Base-by-base conservation (phyloP, 2,329 filamentous ascomycete genomes). In the Thielaviopsis musarum region DNA sequence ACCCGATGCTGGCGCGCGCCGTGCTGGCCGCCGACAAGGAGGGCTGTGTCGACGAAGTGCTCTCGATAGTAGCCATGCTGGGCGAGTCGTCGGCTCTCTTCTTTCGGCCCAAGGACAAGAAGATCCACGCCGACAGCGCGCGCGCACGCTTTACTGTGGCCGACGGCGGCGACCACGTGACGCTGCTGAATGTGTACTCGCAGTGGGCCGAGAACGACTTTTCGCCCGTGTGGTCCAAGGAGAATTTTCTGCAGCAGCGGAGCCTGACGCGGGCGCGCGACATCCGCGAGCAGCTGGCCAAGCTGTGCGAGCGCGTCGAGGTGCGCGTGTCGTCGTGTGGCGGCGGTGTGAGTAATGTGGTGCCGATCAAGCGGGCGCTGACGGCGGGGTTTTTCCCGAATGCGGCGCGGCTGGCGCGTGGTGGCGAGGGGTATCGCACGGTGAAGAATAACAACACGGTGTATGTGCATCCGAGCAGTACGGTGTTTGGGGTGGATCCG, bases 61-160 rank as follows among this genome's bases (percentile, higher is more conserved):
- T 98, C 17, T 90, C 87, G 0, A 88, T 97, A 55, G 88, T 97
- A n/a, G 83, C 91, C 51, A 95, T 97, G 88, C 79, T 97, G 0
- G 83, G 87, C 62, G 93, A 97, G 72, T 83, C 88, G 1, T 89
- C 85, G 3, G 85, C 90, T 0, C 79, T 98, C 5, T 98, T 96
- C 75, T 95, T 94, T 77, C 80, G 90, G 0, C 91, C 93, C 21
- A 95, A 96, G 69, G 91, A 98, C 73, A 96, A 97, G 76, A 95
- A 95, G 70, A 85, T 96, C 28, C 88, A 96, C 67, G 93, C 93
- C 13, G 91, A 98, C 70, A 88, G 87, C 63, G 93, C 93, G 0
- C 83, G 90, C 15, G 85, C 86, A 41, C 82, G 91, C 1, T 97
- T 97, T 72, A 95, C 89, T 0, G 77, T 91, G 68, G 88, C 89